Percentiles rank a stretch among this genome's conserved stretches.
phyloP scores from a whole-genome alignment of 2,329 filamentous ascomycete genomes.

The Apiospora marii region DNA sequence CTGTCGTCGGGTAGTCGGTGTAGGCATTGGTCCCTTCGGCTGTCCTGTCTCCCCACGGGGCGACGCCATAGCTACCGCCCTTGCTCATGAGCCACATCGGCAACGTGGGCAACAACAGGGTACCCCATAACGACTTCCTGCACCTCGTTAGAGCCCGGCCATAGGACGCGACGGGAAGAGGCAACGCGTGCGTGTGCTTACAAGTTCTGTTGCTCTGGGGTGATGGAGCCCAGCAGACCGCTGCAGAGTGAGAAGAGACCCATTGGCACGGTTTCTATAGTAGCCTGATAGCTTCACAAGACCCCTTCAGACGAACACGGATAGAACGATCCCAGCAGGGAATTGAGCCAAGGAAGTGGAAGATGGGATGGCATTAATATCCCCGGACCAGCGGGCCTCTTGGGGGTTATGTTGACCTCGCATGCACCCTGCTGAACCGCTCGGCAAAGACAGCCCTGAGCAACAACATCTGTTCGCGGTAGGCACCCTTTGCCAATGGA shows the following conservation, averaged over 20 bases:
- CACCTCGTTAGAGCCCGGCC: background rate
- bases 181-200: slow-evolving; percentile 30
- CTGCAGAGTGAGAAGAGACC: slow-evolving; percentile 33
- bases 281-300: background rate
- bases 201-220: slow-evolving; percentile 38
- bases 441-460: background rate
- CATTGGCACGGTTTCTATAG: slow-evolving; percentile 31
- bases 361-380: background rate
- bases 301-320: background rate
- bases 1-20: slow-evolving; percentile 32
- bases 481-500: background rate
- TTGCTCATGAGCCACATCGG: slow-evolving; percentile 38
- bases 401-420: background rate
- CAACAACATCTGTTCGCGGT: background rate
- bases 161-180: background rate
- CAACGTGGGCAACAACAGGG: slow-evolving; percentile 40
- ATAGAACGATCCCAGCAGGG: background rate
- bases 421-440: background rate
- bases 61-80: slow-evolving; percentile 27
- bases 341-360: background rate
- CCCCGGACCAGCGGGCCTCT: background rate
- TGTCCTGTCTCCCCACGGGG: slow-evolving; percentile 59
- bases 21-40: slow-evolving; percentile 40
- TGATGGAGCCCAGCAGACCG: slow-evolving; percentile 34
- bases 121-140: slow-evolving; percentile 44